A percentile compares a stretch with the other conserved stretches of the same genome.
Evolutionary conservation across 1,139 yeast species (phyloP).

Genomic region (Geotrichum siamense): DNA sequence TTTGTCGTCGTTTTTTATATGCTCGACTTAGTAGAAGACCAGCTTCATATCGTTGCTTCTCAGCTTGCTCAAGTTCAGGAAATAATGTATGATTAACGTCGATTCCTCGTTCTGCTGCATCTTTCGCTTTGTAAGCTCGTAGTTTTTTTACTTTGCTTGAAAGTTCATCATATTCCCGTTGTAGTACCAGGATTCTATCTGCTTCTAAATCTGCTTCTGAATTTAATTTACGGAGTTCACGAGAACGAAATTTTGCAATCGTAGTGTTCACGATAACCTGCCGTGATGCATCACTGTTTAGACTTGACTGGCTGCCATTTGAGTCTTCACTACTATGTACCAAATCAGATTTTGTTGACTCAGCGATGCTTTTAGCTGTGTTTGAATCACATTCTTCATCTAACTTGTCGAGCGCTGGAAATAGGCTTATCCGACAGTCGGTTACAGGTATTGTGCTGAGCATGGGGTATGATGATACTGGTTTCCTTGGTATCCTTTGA

Average conservation of each 20-base stretch:
- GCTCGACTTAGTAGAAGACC: conserved; percentile 27
- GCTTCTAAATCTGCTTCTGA: not conserved
- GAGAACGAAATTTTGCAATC: not conserved
- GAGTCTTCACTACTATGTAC: not conserved
- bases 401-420: not conserved
- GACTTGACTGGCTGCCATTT: conserved; percentile 1
- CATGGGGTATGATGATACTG: conserved; percentile 2
- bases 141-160: conserved; percentile 9
- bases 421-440: conserved; percentile 1
- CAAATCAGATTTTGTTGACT: not conserved
- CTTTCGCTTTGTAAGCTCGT: not conserved
- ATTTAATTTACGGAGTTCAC: not conserved
- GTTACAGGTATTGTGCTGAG: not conserved
- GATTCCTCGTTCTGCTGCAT: not conserved
- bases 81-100: not conserved
- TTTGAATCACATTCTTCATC: no score
- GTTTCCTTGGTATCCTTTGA: conserved; percentile 2
- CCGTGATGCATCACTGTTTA: not conserved
- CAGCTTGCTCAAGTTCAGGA: conserved; percentile 22
- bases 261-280: conserved; percentile 3
- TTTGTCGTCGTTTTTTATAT: conserved; percentile 23
- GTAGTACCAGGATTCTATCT: not conserved
- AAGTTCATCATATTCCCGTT: not conserved
- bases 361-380: no score
- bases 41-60: conserved; percentile 26